Evolutionary conservation across 495 filamentous ascomycete species (phyloP), one percentile per base, ranked within the genome.

Genomic region (Staphylotrichum longicolle): DNA sequence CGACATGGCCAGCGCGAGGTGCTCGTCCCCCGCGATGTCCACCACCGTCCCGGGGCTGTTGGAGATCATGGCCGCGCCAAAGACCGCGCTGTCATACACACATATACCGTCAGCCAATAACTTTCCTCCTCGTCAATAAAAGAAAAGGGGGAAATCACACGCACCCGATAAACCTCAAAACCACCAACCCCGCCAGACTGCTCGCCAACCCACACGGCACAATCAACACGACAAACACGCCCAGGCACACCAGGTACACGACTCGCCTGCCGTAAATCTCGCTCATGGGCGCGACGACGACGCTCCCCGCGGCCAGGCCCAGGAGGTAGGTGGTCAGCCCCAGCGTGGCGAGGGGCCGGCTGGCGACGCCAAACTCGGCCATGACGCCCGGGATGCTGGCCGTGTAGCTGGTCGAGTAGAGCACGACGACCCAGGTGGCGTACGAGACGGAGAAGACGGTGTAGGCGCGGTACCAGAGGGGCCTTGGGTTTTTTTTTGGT

Each of bases 401-500:
- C 14, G 90, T 89, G 73, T 93, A 96, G 59, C 85, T 88, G 3
- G 92, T 96, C 12, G 86, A 90, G 72, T 93, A 94, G n/a, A 96
- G 75, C 32, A 96, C 88, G 66, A 93, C 84, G 11, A 86, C 79
- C 70, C 88, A 85, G 6, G 88, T 91, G 44, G 88, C 82, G 74
- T 83, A 92, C 30, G 87, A 88, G 39, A 95, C 84, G 57, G 82
- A 74, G 20, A 77, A 70, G 20, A 93, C 78, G 5, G 83, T 79
- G 75, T 85, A 79, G 41, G 78, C 77, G 55, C 87, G 88, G 72
- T 91, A 90, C 73, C 71, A 80, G 20, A 88, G 55, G 0, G 84
- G 72, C 91, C 62, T 60, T 3, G 10, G 27, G 3, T 40, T 9
- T 39, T 55, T 32, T 41, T 14, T 55, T 14, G 49, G 45, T 42